Evolutionary conservation across 1,284 basidiomycete species (phyloP), one percentile per base, ranked within the genome.

Genomic region (Tilletia setariae): DNA sequence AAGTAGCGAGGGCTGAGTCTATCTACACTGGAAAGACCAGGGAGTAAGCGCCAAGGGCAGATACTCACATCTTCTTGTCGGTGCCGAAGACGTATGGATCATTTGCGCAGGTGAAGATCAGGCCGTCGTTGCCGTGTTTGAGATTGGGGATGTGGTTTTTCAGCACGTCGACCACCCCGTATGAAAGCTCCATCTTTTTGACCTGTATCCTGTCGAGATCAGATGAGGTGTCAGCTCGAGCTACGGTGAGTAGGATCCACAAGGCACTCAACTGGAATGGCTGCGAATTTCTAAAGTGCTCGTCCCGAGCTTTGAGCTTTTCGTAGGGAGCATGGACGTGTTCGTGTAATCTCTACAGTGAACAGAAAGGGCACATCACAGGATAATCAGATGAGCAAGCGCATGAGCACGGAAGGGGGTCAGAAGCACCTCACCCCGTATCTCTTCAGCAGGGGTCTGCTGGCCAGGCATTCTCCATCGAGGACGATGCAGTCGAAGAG

Each of bases 401-500:
- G n/a, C n/a, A n/a, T n/a, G n/a, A 56, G 53, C 53, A 56, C 66
- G 61, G 49, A 69, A 47, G 85, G 51, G 35, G 35, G 11, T 11
- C 35, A 40, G 6, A 40, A 4, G 11, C 6, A 40, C 11, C 89
- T 75, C 79, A 95, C 94, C 40, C 93, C 92, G 83, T 95, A 98
- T 71, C 96, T 90, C 77, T 91, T 94, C 72, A 90, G 88, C 44
- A 98, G 85, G 1, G 91, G 85, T 72, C 89, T 88, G 19, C 86
- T 84, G 90, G 96, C 95, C 71, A 98, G 87, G 77, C 93, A 93
- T 79, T 91, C 88, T 53, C 89, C 88, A 76, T 94, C 88, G 25
- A 92, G 87, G 8, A 96, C 92, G 30, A 98, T 86, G 79, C 92
- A 93, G 82, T 99, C 96, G 77, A 99, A 99, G 0, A 90, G 90